These are phyloP conservation scores for Aspergillus olivimuriae DNA, from an alignment of 495 filamentous ascomycete genomes.

Conservation along the genomic window DNA sequence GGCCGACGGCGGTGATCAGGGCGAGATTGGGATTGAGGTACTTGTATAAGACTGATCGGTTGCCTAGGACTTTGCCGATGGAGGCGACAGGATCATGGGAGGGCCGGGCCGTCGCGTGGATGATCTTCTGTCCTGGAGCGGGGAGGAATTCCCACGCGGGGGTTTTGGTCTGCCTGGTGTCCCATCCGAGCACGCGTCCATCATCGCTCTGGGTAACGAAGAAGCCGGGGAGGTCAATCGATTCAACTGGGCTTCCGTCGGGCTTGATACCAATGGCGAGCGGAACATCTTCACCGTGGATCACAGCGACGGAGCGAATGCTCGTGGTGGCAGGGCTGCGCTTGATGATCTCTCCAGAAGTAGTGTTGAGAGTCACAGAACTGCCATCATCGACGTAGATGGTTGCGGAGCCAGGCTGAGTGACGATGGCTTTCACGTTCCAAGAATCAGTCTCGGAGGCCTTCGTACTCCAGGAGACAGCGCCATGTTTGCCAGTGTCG, in stretches of 20 bases:
- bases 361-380: slow-evolving; percentile 47
- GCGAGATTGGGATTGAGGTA: slow-evolving; percentile 87
- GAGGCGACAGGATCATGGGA: slow-evolving; percentile 84
- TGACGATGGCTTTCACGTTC: slow-evolving; percentile 62
- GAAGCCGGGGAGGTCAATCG: slow-evolving; percentile 24
- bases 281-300: slow-evolving; percentile 19
- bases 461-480: slow-evolving; percentile 66
- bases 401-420: slow-evolving; percentile 50
- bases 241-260: slow-evolving; percentile 28
- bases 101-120: slow-evolving; percentile 59
- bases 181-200: slow-evolving; percentile 57
- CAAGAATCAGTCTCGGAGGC: slow-evolving; percentile 54
- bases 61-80: slow-evolving; percentile 86
- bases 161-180: slow-evolving; percentile 36
- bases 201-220: slow-evolving; percentile 58
- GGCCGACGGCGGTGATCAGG: slow-evolving; percentile 64
- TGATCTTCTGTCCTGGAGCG: slow-evolving; percentile 57
- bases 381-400: slow-evolving; percentile 54
- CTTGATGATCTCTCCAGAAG: slow-evolving; percentile 50
- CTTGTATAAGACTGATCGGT: slow-evolving; percentile 93
- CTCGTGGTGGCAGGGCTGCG: slow-evolving; percentile 24
- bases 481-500: slow-evolving; percentile 67
- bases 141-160: slow-evolving; percentile 73
- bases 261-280: slow-evolving; percentile 23
- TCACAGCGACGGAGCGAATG: slow-evolving; percentile 27